phyloP scores from a whole-genome alignment of 257 asterid species.

The Capsicum pubescens region DNA sequence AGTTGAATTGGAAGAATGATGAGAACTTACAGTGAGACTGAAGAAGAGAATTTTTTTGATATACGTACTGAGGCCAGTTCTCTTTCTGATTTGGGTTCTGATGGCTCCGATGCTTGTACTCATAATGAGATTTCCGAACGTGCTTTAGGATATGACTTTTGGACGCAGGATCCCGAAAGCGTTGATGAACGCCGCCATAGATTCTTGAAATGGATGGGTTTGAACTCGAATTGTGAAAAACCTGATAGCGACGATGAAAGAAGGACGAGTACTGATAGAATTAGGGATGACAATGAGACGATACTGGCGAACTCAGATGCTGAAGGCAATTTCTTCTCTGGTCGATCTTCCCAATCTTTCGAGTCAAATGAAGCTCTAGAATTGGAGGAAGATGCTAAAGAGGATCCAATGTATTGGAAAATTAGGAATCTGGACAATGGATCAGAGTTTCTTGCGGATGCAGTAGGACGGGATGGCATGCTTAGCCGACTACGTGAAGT shows the following conservation, averaged over 20 bases:
- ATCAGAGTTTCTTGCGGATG: constrained; percentile 55
- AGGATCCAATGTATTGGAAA: constrained; percentile 44
- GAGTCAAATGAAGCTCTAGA: constrained; percentile 39
- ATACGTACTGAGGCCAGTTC: constrained; percentile 53
- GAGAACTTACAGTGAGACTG: constrained; percentile 51
- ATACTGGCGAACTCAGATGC: constrained; percentile 53
- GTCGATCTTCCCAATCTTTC: constrained; percentile 49
- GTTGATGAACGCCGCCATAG: constrained; percentile 68
- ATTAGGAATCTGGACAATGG: constrained; percentile 59
- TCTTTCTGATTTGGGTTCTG: constrained; percentile 43
- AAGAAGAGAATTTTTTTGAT: constrained; percentile 65
- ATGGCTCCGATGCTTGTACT: constrained; percentile 50
- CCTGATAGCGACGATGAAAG: constrained; percentile 38
- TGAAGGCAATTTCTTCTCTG: constrained; percentile 48
- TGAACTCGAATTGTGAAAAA: constrained; percentile 46
- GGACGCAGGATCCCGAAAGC: constrained; percentile 67
- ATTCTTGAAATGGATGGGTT: constrained; percentile 74
- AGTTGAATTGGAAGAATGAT: constrained; percentile 38
- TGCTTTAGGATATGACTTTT: constrained; percentile 69
- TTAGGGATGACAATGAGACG: constrained; percentile 47
- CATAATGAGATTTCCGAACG: constrained; percentile 45
- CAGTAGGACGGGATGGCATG: constrained; percentile 50
- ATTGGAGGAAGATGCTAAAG: constrained; percentile 39
- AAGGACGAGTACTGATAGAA: constrained; percentile 38
- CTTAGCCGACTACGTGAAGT: constrained; percentile 52